These are phyloP conservation scores for Globisporangium abappressorium DNA, from an alignment of 352 stramenopile genomes.

Conservation along the genomic window DNA sequence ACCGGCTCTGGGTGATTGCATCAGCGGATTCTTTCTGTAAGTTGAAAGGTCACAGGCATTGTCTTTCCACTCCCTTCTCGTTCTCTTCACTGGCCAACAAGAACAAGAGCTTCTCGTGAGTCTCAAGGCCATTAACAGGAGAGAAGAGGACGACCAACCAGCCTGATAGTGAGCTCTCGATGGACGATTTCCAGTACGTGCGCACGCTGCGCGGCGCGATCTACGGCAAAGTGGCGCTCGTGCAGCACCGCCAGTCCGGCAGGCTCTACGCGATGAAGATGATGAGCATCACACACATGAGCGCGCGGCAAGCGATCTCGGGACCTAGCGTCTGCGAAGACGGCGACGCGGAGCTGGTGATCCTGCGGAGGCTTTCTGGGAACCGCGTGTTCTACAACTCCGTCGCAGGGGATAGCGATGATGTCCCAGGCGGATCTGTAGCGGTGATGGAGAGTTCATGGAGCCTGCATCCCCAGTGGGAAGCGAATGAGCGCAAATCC, in stretches of 20 bases:
- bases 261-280: slow-evolving; percentile 53
- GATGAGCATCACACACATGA: slow-evolving; percentile 64
- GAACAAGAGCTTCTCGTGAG: no score
- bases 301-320: slow-evolving; percentile 34
- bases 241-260: slow-evolving; percentile 25
- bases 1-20: no score
- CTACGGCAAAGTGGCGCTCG: slow-evolving; percentile 23
- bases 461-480: slow-evolving; percentile 31
- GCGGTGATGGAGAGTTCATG: not conserved
- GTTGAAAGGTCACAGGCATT: no score
- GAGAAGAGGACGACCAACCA: not conserved
- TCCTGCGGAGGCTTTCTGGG: slow-evolving; percentile 37
- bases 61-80: no score
- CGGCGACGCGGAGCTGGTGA: slow-evolving; percentile 37
- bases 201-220: slow-evolving; percentile 34
- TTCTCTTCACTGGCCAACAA: no score
- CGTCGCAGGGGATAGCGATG: not conserved
- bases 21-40: no score
- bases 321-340: slow-evolving; percentile 42
- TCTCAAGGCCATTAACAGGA: not conserved
- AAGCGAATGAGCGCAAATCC: slow-evolving; percentile 2
- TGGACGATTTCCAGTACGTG: slow-evolving; percentile 48
- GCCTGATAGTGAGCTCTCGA: slow-evolving; percentile 3
- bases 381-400: slow-evolving; percentile 22
- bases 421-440: no score